A percentile compares a stretch with the other conserved stretches of the same genome.
These are phyloP conservation scores for Henningerozyma blattae DNA, from an alignment of 805 yeast genomes.

Conservation along the genomic window DNA sequence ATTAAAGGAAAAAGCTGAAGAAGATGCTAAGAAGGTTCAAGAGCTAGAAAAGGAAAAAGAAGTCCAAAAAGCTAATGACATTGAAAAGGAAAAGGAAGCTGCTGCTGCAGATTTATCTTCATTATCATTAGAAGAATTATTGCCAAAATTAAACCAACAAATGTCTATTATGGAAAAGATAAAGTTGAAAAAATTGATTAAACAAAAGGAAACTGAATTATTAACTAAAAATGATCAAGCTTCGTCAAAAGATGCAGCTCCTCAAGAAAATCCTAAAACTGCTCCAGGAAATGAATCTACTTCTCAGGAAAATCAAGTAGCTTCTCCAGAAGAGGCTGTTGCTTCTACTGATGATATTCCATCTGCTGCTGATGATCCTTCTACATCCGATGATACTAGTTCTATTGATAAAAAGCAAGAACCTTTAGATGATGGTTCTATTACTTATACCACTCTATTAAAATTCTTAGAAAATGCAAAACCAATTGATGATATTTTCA, in stretches of 20 bases:
- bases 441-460: conserved; percentile 44
- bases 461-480: conserved; percentile 34
- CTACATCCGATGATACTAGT: conserved; percentile 16
- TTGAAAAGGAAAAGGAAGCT: conserved; percentile 5
- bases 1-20: conserved; percentile 5
- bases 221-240: conserved; percentile 3
- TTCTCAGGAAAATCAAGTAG: no score
- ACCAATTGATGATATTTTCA: conserved; percentile 44
- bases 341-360: conserved; percentile 16
- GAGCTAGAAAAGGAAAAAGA: conserved; percentile 3
- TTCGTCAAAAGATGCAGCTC: conserved; percentile 4
- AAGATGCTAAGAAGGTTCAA: conserved; percentile 1
- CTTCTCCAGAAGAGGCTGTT: conserved; percentile 11
- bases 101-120: conserved; percentile 1
- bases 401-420: conserved; percentile 9
- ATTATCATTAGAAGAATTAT: neutral
- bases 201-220: conserved; percentile 7
- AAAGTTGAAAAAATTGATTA: conserved; percentile 13
- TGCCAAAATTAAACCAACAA: conserved; percentile 1
- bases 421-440: conserved; percentile 9
- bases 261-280: conserved; percentile 14
- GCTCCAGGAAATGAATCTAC: conserved; percentile 6
- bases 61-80: neutral
- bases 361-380: conserved; percentile 9
- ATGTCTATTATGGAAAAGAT: conserved; percentile 18